Conservation (phyloP, 371 early-diverging fungal species). For the Rhizopus stolonifer region DNA sequence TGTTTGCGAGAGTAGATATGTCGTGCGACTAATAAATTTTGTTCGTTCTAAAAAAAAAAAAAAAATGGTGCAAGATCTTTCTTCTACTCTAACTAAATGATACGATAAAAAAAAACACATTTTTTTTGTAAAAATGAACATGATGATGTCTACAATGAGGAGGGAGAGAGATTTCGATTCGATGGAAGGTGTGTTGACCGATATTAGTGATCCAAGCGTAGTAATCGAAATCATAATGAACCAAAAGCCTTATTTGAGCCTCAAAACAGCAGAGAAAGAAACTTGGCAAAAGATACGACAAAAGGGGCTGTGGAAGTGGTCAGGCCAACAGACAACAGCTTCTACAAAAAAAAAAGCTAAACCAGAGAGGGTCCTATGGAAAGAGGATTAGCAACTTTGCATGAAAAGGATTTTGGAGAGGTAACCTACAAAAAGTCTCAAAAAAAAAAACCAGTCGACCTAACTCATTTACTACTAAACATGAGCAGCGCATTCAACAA, state of each 20-base stretch:
- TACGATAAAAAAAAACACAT: constrained; percentile 1
- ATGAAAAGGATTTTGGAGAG: no score
- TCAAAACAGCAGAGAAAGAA: constrained; percentile 12
- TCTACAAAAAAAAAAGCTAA: constrained; percentile 9
- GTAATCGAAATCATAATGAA: constrained; percentile 8
- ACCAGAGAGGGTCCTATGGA: constrained; percentile 7
- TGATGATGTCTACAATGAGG: constrained; percentile 1
- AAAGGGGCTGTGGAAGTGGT: constrained; percentile 1
- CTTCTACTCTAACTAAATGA: not conserved
- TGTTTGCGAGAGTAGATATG: no score
- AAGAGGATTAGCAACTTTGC: constrained; percentile 7
- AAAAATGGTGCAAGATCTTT: no score
- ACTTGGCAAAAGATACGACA: constrained; percentile 3
- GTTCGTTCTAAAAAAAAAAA: no score
- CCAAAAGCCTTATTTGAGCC: constrained; percentile 7
- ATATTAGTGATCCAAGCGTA: constrained; percentile 4
- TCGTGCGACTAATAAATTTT: no score
- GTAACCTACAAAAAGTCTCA: not conserved
- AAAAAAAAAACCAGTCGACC: no score
- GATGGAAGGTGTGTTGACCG: constrained; percentile 7
- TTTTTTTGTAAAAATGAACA: not conserved
- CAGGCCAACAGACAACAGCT: not conserved
- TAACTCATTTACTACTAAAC: no score
- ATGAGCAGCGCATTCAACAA: no score
- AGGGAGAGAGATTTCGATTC: constrained; percentile 8